phyloP scores from a whole-genome alignment of 257 asterid species.

The Capsicum chinense region DNA sequence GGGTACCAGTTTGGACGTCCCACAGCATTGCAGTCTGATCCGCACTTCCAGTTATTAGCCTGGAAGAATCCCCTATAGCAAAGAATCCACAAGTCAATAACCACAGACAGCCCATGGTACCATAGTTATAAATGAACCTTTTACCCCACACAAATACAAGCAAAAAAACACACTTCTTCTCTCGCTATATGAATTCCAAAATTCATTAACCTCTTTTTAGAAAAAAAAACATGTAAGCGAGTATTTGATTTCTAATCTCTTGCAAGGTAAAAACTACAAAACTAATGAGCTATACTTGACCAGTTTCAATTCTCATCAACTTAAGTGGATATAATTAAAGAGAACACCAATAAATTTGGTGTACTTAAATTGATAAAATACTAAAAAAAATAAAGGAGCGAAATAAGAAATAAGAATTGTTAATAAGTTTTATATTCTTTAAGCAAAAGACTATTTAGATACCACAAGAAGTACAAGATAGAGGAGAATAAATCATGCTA shows the following conservation, averaged over 20 bases:
- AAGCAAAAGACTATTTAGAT: background rate
- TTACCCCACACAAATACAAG: background rate
- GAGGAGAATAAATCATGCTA: background rate
- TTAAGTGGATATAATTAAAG: background rate
- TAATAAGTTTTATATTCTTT: background rate
- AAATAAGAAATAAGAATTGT: background rate
- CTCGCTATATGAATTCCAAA: background rate
- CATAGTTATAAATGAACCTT: background rate
- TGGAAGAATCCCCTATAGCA: slow-evolving; percentile 71
- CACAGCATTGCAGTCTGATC: slow-evolving; percentile 93
- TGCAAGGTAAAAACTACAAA: background rate
- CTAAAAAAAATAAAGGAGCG: background rate
- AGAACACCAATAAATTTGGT: background rate
- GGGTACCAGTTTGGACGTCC: slow-evolving; percentile 72
- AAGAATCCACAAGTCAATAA: background rate
- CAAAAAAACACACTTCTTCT: background rate
- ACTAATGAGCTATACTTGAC: background rate
- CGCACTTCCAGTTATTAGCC: slow-evolving; percentile 89
- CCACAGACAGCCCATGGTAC: background rate
- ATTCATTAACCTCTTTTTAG: background rate
- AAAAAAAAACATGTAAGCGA: background rate
- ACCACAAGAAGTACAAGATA: background rate
- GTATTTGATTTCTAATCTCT: background rate
- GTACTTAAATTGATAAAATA: background rate
- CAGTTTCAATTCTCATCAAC: background rate